Conservation (phyloP, 345 rosid genomes). For the Toxicodendron radicans region DNA sequence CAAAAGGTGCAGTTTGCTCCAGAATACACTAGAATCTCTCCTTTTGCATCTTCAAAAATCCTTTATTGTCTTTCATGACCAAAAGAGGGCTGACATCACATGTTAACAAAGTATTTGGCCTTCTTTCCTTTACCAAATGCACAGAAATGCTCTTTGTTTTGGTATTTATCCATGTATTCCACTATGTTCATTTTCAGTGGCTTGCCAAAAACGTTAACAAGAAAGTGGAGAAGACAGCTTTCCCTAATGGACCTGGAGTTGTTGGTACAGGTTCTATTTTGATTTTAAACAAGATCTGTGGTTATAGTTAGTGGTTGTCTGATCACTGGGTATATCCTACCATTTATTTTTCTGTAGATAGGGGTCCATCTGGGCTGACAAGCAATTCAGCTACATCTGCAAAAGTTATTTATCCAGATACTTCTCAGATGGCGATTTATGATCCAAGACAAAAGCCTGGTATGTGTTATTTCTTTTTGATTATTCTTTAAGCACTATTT, state of each 20-base stretch:
- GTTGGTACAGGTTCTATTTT: conserved; percentile 39
- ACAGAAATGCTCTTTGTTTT: neutral
- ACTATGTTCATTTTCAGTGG: conserved; percentile 48
- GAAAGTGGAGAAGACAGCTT: conserved; percentile 63
- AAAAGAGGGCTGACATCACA: too few relatives aligned
- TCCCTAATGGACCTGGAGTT: conserved; percentile 45
- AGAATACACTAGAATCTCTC: too few relatives aligned
- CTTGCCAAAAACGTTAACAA: conserved; percentile 64
- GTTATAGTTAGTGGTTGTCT: conserved; percentile 11
- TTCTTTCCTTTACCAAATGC: too few relatives aligned
- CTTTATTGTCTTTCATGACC: too few relatives aligned
- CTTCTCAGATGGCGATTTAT: conserved; percentile 66
- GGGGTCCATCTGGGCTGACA: conserved; percentile 35
- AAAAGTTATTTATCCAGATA: conserved; percentile 61
- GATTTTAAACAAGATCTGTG: neutral
- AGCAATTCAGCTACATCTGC: conserved; percentile 45
- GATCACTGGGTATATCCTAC: conserved; percentile 13
- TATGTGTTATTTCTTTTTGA: conserved; percentile 18
- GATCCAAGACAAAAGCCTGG: conserved; percentile 79
- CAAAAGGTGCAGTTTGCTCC: too few relatives aligned
- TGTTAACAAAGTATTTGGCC: too few relatives aligned
- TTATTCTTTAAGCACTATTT: neutral
- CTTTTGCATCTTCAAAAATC: too few relatives aligned
- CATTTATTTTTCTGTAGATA: conserved; percentile 29
- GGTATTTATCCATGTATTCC: conserved; percentile 8